Evolutionary conservation across 352 stramenopile genomes (phyloP).

Genomic region (Pythium aquatile): DNA sequence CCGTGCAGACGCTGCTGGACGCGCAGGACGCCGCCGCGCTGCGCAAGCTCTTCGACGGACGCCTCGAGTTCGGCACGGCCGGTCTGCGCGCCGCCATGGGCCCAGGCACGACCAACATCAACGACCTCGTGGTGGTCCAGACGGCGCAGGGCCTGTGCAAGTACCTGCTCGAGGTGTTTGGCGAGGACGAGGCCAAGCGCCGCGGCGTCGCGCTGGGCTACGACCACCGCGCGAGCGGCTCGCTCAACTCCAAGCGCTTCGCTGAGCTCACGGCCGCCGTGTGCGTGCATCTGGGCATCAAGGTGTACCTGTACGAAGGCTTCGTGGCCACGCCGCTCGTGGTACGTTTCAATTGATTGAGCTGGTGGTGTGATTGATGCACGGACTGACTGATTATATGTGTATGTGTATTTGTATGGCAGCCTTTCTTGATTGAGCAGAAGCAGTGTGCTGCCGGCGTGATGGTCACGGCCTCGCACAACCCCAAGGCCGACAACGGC

Average conservation of each 20-base stretch:
- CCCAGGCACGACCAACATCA: constrained; percentile 86
- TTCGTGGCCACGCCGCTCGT: constrained; percentile 97
- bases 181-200: constrained; percentile 55
- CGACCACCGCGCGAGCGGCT: constrained; percentile 80
- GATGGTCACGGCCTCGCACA: constrained; percentile 97
- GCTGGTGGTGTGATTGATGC: neutral
- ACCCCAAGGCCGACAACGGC: constrained; percentile 97
- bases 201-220: constrained; percentile 90
- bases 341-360: constrained; percentile 32
- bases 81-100: constrained; percentile 90
- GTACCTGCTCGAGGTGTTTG: constrained; percentile 79
- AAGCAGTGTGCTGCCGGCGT: constrained; percentile 82
- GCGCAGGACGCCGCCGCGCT: constrained; percentile 51
- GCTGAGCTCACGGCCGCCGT: constrained; percentile 83
- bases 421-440: constrained; percentile 80
- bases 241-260: constrained; percentile 88
- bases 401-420: neutral
- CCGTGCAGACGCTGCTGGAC: constrained; percentile 66
- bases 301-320: constrained; percentile 89
- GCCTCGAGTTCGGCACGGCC: constrained; percentile 92
- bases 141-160: constrained; percentile 89
- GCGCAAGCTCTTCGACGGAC: constrained; percentile 69
- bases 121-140: constrained; percentile 92
- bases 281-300: constrained; percentile 76
- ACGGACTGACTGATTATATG: neutral